Conservation (phyloP, 2,329 filamentous ascomycete genomes). For the Paramyrothecium roridum region DNA sequence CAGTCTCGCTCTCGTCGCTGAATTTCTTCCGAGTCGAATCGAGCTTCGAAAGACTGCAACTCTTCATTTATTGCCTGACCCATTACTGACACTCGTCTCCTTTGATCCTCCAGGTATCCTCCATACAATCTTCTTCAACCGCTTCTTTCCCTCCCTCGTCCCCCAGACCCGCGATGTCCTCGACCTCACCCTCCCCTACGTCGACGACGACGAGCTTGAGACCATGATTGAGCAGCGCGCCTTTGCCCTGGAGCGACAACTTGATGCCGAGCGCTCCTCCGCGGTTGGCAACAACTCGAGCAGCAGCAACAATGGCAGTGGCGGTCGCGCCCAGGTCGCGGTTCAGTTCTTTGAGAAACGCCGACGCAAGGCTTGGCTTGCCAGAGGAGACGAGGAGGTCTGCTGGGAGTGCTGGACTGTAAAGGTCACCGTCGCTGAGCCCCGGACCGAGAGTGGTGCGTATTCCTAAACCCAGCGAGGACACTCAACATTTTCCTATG, state of each 20-base stretch:
- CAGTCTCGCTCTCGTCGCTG: slow-evolving; percentile 6
- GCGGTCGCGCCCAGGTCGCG: slow-evolving; percentile 73
- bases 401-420: slow-evolving; percentile 97
- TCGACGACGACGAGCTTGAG: slow-evolving; percentile 87
- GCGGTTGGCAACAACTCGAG: slow-evolving; percentile 11
- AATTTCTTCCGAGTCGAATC: background rate
- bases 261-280: slow-evolving; percentile 56
- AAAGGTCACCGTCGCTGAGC: slow-evolving; percentile 88
- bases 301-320: slow-evolving; percentile 31
- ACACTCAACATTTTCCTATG: background rate
- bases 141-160: slow-evolving; percentile 85
- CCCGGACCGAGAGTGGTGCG: slow-evolving; percentile 82
- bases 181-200: slow-evolving; percentile 83
- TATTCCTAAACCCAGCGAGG: slow-evolving; percentile 3
- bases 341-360: slow-evolving; percentile 96
- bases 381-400: slow-evolving; percentile 82
- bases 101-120: slow-evolving; percentile 64
- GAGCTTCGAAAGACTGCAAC: too few relatives aligned
- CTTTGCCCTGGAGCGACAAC: slow-evolving; percentile 72
- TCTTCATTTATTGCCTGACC: too few relatives aligned
- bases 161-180: slow-evolving; percentile 86
- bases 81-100: background rate
- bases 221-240: slow-evolving; percentile 90
- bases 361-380: slow-evolving; percentile 75
- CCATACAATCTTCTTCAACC: slow-evolving; percentile 98